These are phyloP conservation scores for Mitragyna speciosa DNA, from an alignment of 257 asterid genomes.

Conservation along the genomic window DNA sequence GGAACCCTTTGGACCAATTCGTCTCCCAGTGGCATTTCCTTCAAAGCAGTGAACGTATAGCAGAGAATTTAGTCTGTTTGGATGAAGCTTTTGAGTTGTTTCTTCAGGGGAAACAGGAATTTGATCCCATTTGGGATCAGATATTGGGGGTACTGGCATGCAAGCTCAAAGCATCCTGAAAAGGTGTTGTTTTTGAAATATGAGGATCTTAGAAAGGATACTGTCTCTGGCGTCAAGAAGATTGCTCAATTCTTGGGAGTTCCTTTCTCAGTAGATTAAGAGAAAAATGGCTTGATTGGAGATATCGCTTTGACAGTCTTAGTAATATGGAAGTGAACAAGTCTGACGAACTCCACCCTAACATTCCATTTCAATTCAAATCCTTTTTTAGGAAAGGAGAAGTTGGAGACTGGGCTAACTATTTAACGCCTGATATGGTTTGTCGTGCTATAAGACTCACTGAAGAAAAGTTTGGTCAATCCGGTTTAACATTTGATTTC, in stretches of 20 bases:
- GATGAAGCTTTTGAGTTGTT: constrained; percentile 1
- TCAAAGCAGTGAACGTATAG: background rate
- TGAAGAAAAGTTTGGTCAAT: constrained; percentile 8
- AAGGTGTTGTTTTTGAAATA: background rate
- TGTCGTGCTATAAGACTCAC: background rate
- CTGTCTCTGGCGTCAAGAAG: background rate
- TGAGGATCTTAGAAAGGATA: constrained; percentile 6
- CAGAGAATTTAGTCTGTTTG: background rate
- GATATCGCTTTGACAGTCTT: constrained; percentile 11
- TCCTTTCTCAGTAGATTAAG: background rate
- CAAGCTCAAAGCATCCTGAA: background rate
- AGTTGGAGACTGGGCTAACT: constrained; percentile 17
- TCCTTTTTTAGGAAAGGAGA: constrained; percentile 15
- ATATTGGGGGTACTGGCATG: background rate
- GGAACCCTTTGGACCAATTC: constrained; percentile 8
- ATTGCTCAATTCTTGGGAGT: background rate
- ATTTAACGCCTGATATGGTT: background rate
- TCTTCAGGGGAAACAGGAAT: background rate
- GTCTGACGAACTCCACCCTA: background rate
- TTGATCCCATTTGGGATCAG: constrained; percentile 3
- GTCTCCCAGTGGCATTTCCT: background rate
- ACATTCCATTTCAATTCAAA: background rate
- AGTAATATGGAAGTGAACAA: constrained; percentile 13
- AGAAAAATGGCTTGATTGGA: background rate
- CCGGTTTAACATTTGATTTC: background rate